Evolutionary conservation across 148 eudicot genomes (phyloP).

Genomic region (Chenopodium formosanum): DNA sequence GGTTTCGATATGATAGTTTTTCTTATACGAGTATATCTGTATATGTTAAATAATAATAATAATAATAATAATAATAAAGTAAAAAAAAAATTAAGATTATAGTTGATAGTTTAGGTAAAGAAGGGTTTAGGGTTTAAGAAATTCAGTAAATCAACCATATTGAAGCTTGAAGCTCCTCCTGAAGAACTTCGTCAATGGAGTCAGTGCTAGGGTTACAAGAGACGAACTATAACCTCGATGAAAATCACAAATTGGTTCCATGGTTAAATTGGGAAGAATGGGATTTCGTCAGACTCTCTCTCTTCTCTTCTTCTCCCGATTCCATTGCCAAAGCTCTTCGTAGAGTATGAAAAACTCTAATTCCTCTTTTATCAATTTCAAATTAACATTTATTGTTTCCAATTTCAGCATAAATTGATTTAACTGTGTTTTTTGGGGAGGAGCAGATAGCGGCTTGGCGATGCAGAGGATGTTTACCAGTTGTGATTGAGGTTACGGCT

Average conservation of each 20-base stretch:
- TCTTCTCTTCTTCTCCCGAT: slow-evolving; percentile 56
- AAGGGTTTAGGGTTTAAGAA: slow-evolving; percentile 23
- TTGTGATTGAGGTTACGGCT: slow-evolving; percentile 64
- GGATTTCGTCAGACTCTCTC: slow-evolving; percentile 58
- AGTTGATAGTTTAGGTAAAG: too few relatives aligned
- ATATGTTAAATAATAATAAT: too few relatives aligned
- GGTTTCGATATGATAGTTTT: too few relatives aligned
- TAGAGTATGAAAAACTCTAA: slow-evolving; percentile 35
- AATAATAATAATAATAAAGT: too few relatives aligned
- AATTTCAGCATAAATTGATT: too few relatives aligned
- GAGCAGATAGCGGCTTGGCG: slow-evolving; percentile 71
- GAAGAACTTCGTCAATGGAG: slow-evolving; percentile 26
- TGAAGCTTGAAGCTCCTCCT: slow-evolving; percentile 5
- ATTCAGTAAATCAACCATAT: background rate
- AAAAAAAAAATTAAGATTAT: too few relatives aligned
- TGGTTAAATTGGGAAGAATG: slow-evolving; percentile 94
- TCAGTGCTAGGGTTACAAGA: slow-evolving; percentile 4
- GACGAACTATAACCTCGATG: slow-evolving; percentile 8
- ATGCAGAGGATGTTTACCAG: slow-evolving; percentile 82
- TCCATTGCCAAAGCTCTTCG: slow-evolving; percentile 53
- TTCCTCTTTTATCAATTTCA: background rate
- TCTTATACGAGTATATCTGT: too few relatives aligned
- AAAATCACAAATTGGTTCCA: slow-evolving; percentile 57
- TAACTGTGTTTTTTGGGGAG: background rate
- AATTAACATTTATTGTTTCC: too few relatives aligned